phyloP scores from a whole-genome alignment of 2,329 filamentous ascomycete species.

The Claviceps fusiformis region DNA sequence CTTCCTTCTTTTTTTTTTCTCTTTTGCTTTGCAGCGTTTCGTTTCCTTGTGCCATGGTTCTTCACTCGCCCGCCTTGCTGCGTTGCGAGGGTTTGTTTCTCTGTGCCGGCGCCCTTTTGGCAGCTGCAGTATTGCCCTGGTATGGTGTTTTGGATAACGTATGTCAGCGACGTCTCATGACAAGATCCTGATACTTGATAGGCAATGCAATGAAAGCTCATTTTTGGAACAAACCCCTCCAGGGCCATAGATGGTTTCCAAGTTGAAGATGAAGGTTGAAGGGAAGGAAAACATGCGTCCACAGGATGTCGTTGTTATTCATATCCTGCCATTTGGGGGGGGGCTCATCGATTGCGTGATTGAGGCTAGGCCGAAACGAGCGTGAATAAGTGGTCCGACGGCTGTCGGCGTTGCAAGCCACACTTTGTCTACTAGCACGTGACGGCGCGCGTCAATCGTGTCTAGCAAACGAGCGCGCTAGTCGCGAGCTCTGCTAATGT shows the following conservation, averaged over 20 bases:
- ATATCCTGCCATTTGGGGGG: slow-evolving; percentile 8
- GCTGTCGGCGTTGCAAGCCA: not conserved
- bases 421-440: not conserved
- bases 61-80: not conserved
- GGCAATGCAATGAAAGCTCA: slow-evolving; percentile 10
- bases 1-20: not conserved
- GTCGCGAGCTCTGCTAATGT: not conserved
- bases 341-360: slow-evolving; percentile 20
- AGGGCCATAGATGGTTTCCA: slow-evolving; percentile 3
- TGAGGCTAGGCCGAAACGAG: slow-evolving; percentile 14
- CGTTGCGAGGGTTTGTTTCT: not conserved
- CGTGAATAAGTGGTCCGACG: not conserved
- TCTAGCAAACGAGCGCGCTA: not conserved
- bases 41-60: not conserved
- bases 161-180: slow-evolving; percentile 1
- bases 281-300: slow-evolving; percentile 1
- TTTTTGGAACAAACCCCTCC: slow-evolving; percentile 2
- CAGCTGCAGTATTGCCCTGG: not conserved
- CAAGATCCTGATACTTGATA: slow-evolving; percentile 7
- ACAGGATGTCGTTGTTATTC: slow-evolving; percentile 8
- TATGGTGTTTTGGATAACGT: not conserved
- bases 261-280: slow-evolving; percentile 10
- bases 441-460: not conserved
- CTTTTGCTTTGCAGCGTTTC: slow-evolving; percentile 5
- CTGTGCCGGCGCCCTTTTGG: not conserved